Conservation (phyloP, 305 asterid species). For the Plantago lanceolata region DNA sequence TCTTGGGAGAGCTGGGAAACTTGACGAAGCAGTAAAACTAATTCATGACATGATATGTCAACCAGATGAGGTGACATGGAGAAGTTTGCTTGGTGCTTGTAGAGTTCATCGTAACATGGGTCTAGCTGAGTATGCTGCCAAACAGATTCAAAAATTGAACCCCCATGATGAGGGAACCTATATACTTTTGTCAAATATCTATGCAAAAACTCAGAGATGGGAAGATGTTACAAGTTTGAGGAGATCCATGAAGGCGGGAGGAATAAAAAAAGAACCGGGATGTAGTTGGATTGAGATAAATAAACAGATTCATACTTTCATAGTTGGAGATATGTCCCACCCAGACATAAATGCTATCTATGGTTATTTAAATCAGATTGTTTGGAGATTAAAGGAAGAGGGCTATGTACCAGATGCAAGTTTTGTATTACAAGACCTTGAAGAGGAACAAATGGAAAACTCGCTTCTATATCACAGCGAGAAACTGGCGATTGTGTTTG, state of each 20-base stretch:
- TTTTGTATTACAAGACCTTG: slow-evolving; percentile 81
- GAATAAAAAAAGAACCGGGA: slow-evolving; percentile 76
- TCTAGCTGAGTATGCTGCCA: slow-evolving; percentile 62
- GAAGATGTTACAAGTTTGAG: slow-evolving; percentile 52
- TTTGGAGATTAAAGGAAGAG: slow-evolving; percentile 48
- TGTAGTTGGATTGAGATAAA: slow-evolving; percentile 82
- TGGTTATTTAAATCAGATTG: slow-evolving; percentile 40
- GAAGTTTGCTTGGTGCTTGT: slow-evolving; percentile 73
- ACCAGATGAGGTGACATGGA: slow-evolving; percentile 73
- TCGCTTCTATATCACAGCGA: slow-evolving; percentile 68
- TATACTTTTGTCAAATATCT: slow-evolving; percentile 58
- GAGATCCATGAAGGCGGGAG: slow-evolving; percentile 45
- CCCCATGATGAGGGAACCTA: slow-evolving; percentile 65
- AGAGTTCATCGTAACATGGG: slow-evolving; percentile 58
- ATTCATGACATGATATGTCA: slow-evolving; percentile 58
- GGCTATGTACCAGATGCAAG: slow-evolving; percentile 75
- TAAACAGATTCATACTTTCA: slow-evolving; percentile 57
- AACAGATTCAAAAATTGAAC: slow-evolving; percentile 55
- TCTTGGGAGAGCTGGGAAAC: slow-evolving; percentile 74
- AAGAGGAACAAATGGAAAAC: slow-evolving; percentile 75
- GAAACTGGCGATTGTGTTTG: slow-evolving; percentile 63
- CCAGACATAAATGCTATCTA: slow-evolving; percentile 44
- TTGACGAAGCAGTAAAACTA: slow-evolving; percentile 57
- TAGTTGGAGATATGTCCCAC: slow-evolving; percentile 60
- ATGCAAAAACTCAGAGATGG: slow-evolving; percentile 63